phyloP scores from a whole-genome alignment of 768 basidiomycete species.

The Hericium coralloides region DNA sequence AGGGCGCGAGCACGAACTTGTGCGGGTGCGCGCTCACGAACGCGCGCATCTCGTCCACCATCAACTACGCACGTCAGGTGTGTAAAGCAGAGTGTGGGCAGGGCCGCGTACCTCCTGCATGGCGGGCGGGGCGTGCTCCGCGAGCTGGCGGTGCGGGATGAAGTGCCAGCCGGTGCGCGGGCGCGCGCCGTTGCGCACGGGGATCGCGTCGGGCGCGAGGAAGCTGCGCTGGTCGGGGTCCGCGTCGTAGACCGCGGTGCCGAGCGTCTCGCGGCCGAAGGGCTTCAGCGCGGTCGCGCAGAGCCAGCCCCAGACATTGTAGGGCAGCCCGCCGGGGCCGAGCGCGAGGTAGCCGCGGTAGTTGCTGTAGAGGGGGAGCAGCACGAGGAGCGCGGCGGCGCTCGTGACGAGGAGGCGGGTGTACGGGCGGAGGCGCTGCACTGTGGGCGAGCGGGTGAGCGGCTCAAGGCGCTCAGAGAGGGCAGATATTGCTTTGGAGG shows the following conservation, averaged over 20 bases:
- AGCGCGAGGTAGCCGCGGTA: conserved; percentile 7
- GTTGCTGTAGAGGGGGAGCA: conserved; percentile 2
- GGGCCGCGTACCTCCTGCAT: conserved; percentile 18
- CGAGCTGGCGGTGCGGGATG: conserved; percentile 19
- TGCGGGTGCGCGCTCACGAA: neutral
- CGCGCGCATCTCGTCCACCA: neutral
- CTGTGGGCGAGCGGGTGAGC: too few species aligned
- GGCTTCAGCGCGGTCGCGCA: conserved; percentile 1
- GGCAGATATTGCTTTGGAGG: too few species aligned
- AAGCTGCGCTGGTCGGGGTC: conserved; percentile 13
- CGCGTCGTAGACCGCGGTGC: conserved; percentile 8
- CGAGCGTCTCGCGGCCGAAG: conserved; percentile 6
- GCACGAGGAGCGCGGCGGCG: neutral
- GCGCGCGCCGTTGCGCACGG: conserved; percentile 15
- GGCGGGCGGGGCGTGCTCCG: conserved; percentile 13
- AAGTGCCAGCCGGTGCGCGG: conserved; percentile 19
- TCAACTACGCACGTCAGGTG: neutral
- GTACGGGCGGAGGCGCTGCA: neutral
- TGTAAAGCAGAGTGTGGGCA: neutral
- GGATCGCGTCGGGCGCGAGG: conserved; percentile 7
- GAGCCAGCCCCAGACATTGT: conserved; percentile 10
- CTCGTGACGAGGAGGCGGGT: neutral
- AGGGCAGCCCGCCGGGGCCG: conserved; percentile 12
- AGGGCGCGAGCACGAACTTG: neutral
- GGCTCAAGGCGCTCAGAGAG: too few species aligned